phyloP scores from a whole-genome alignment of 768 basidiomycete genomes.

The Strobilomyces echinocephalus region DNA sequence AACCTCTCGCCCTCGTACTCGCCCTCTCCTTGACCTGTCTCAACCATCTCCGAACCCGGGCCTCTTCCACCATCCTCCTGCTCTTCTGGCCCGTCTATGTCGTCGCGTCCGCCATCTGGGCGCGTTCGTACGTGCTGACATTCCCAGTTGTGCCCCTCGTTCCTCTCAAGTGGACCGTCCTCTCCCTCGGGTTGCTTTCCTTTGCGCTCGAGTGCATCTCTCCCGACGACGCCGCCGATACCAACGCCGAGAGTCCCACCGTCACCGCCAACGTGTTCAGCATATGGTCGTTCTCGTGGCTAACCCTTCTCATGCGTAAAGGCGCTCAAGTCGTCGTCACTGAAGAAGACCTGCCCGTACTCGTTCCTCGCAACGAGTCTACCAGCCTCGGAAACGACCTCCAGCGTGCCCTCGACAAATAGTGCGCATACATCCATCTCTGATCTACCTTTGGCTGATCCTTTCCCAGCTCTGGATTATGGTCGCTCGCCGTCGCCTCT shows the following conservation, averaged over 20 bases:
- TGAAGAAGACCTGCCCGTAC: conserved; percentile 79
- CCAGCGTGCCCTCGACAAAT: conserved; percentile 54
- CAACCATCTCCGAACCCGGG: conserved; percentile 67
- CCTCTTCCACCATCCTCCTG: conserved; percentile 68
- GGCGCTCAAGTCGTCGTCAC: conserved; percentile 65
- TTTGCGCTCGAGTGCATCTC: conserved; percentile 69
- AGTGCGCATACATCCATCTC: conserved; percentile 41
- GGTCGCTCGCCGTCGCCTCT: too few species aligned
- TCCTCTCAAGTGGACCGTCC: conserved; percentile 40
- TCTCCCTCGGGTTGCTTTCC: conserved; percentile 44
- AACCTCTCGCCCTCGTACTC: conserved; percentile 49
- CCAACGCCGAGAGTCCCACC: conserved; percentile 59
- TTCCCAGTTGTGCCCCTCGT: conserved; percentile 36
- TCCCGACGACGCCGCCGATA: conserved; percentile 46
- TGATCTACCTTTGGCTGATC: neutral
- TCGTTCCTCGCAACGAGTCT: conserved; percentile 66
- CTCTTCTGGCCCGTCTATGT: conserved; percentile 79
- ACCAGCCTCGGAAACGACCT: conserved; percentile 60
- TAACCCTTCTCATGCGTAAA: conserved; percentile 74
- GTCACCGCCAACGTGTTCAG: conserved; percentile 79
- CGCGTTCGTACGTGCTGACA: conserved; percentile 48
- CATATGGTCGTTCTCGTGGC: conserved; percentile 81
- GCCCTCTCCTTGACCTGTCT: conserved; percentile 51
- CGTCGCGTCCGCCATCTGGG: conserved; percentile 46
- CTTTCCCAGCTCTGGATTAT: conserved; percentile 50